A percentile compares a stretch with the other conserved stretches of the same genome.
Evolutionary conservation across 441 rosid species (phyloP).

Genomic region (Corymbia citriodora): DNA sequence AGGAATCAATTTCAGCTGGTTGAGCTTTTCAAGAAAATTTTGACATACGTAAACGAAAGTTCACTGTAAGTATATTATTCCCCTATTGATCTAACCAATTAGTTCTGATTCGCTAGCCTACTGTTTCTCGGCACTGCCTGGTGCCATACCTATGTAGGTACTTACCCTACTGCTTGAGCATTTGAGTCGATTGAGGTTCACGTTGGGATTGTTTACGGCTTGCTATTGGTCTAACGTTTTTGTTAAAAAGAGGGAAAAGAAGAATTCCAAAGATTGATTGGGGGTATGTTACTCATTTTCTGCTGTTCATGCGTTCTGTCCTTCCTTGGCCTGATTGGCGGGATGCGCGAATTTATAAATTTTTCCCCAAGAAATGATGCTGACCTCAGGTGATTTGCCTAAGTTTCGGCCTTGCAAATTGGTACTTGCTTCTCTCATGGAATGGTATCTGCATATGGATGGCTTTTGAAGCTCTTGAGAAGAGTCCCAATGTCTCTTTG

Average conservation of each 20-base stretch:
- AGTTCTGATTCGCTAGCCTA: neutral
- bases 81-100: neutral
- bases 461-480: neutral
- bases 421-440: neutral
- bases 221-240: neutral
- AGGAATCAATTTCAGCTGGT: neutral
- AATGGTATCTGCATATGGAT: neutral
- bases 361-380: neutral
- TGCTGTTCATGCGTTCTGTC: neutral
- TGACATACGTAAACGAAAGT: constrained; percentile 1
- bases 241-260: neutral
- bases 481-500: neutral
- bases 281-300: neutral
- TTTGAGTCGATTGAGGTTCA: neutral
- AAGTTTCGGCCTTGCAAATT: neutral
- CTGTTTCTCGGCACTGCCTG: neutral
- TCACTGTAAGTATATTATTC: neutral
- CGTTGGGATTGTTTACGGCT: neutral
- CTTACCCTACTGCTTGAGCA: neutral
- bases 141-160: neutral
- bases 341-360: neutral
- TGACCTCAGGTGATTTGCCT: neutral
- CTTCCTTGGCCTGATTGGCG: neutral
- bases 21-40: constrained; percentile 14
- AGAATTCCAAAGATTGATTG: neutral